Conservation (phyloP, 371 early-diverging fungal genomes). For the Mortierella sp. region DNA sequence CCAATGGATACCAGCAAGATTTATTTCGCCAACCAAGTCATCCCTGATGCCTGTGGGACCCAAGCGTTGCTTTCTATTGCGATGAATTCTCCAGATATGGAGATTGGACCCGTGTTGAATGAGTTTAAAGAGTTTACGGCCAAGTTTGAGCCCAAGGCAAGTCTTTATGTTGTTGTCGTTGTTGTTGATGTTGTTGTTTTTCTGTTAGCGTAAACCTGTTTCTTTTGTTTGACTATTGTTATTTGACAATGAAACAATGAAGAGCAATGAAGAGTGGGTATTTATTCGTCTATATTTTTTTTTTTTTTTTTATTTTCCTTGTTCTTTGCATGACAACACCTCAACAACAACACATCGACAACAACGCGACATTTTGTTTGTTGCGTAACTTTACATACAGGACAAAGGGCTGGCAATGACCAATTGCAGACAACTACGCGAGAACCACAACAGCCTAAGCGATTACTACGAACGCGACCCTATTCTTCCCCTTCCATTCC, state of each 20-base stretch:
- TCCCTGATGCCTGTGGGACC: conserved; percentile 60
- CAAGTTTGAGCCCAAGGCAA: conserved; percentile 58
- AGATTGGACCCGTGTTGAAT: conserved; percentile 52
- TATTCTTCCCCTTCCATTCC: neutral
- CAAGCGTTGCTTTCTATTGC: conserved; percentile 58
- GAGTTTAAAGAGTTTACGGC: conserved; percentile 57
- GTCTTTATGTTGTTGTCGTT: neutral
- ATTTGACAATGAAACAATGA: no score
- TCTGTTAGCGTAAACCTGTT: neutral
- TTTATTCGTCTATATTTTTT: no score
- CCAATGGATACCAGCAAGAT: conserved; percentile 16
- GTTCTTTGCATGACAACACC: neutral
- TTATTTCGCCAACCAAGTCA: conserved; percentile 62
- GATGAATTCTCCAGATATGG: conserved; percentile 53
- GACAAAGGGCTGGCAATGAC: conserved; percentile 59
- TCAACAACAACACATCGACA: neutral
- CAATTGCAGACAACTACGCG: conserved; percentile 52
- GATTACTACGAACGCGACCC: conserved; percentile 26
- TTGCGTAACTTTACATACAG: conserved; percentile 18
- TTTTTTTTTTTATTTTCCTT: no score
- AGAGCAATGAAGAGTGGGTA: no score
- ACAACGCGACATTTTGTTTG: neutral
- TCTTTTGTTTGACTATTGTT: neutral
- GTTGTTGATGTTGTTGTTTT: neutral
- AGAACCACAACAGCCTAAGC: conserved; percentile 59